These are phyloP conservation scores for Pythium angustatum DNA, from an alignment of 352 stramenopile genomes.

Conservation along the genomic window DNA sequence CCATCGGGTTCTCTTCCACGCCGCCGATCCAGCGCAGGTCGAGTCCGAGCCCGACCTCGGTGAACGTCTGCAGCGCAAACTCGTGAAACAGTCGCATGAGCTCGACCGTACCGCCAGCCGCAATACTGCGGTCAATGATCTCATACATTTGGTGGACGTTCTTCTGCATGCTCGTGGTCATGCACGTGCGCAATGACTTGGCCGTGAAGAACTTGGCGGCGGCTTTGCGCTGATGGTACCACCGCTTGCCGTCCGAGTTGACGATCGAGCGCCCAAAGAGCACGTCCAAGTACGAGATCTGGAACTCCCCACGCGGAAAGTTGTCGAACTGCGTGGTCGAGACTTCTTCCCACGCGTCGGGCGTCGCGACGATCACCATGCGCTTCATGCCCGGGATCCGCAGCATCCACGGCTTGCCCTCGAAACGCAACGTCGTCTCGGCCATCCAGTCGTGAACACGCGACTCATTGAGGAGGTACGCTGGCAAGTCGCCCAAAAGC, in stretches of 20 bases:
- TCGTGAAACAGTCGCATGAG: slow-evolving; percentile 40
- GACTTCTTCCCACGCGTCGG: slow-evolving; percentile 35
- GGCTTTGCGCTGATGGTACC: slow-evolving; percentile 37
- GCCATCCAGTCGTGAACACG: slow-evolving; percentile 55
- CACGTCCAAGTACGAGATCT: slow-evolving; percentile 21
- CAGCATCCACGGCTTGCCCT: slow-evolving; percentile 30
- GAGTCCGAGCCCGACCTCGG: slow-evolving; percentile 49
- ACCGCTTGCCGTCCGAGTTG: slow-evolving; percentile 30
- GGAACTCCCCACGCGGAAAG: slow-evolving; percentile 32
- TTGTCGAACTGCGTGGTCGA: slow-evolving; percentile 35
- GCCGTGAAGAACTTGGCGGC: slow-evolving; percentile 36
- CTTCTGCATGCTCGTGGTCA: slow-evolving; percentile 21
- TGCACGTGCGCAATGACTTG: slow-evolving; percentile 25
- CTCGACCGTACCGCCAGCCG: slow-evolving; percentile 3
- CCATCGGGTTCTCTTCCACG: slow-evolving; percentile 41
- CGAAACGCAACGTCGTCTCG: slow-evolving; percentile 14
- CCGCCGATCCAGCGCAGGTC: slow-evolving; percentile 41
- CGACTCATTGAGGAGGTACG: slow-evolving; percentile 28
- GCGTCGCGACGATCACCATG: slow-evolving; percentile 26
- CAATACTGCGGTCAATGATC: slow-evolving; percentile 17
- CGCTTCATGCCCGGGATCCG: slow-evolving; percentile 17
- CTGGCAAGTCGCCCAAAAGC: slow-evolving; percentile 50
- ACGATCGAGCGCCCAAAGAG: slow-evolving; percentile 31
- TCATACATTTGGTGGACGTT: slow-evolving; percentile 24
- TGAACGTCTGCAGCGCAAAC: slow-evolving; percentile 58